Conservation (phyloP, 306 rosid genomes). For the Cicer bijugum region DNA sequence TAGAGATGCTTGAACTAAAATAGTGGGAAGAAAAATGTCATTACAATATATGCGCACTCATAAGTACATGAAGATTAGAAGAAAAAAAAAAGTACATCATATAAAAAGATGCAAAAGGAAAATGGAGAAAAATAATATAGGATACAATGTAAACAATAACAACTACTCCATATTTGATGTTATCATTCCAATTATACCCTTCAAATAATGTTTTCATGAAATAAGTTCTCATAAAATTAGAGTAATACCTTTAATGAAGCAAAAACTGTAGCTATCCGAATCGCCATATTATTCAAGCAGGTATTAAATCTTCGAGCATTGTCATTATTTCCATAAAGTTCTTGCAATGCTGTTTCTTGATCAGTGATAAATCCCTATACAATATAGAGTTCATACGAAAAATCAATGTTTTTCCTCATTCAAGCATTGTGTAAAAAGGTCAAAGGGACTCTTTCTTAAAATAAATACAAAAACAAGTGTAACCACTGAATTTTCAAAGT, state of each 20-base stretch:
- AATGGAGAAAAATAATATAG: not conserved
- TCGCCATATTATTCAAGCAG: conserved; percentile 76
- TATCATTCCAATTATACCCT: no score
- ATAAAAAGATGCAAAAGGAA: conserved; percentile 14
- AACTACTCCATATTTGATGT: no score
- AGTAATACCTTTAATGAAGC: conserved; percentile 80
- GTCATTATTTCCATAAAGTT: conserved; percentile 67
- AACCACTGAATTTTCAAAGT: not conserved
- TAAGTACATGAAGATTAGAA: not conserved
- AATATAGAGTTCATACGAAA: conserved; percentile 38
- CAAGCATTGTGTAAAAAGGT: conserved; percentile 18
- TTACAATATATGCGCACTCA: not conserved
- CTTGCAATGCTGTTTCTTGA: conserved; percentile 76
- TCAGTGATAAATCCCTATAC: conserved; percentile 85
- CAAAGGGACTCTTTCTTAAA: conserved; percentile 38
- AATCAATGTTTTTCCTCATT: conserved; percentile 32
- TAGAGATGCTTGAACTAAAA: no score
- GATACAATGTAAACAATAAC: conserved; percentile 9
- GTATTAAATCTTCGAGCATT: conserved; percentile 65
- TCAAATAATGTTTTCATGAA: no score
- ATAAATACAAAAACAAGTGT: conserved; percentile 26
- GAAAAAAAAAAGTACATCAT: not conserved
- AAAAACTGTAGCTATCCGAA: conserved; percentile 88
- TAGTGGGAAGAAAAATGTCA: no score
- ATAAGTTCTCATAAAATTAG: not conserved